Conservation (phyloP, 768 basidiomycete species). For the Pleurotus eryngii region DNA sequence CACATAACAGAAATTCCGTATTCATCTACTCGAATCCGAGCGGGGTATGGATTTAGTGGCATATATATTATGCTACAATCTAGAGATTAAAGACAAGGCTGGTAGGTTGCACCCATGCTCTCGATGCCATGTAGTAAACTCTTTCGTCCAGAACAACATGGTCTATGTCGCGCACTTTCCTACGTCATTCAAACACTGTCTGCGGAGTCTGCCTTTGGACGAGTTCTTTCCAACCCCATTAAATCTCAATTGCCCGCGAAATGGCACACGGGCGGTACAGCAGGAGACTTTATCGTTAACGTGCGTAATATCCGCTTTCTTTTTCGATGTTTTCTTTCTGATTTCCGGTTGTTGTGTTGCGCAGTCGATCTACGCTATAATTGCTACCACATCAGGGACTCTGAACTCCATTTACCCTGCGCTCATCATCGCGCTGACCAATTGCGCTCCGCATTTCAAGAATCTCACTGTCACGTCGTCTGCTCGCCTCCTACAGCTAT, state of each 20-base stretch:
- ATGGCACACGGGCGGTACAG: conserved; percentile 70
- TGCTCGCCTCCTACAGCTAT: conserved; percentile 81
- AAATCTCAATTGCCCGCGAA: conserved; percentile 69
- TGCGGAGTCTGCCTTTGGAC: conserved; percentile 75
- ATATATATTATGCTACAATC: conserved; percentile 73
- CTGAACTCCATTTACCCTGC: conserved; percentile 89
- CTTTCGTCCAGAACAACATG: conserved; percentile 71
- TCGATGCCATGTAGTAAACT: too few relatives aligned
- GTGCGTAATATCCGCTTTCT: conserved; percentile 38
- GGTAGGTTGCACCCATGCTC: conserved; percentile 43
- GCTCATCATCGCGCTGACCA: conserved; percentile 85
- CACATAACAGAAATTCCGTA: conserved; percentile 76
- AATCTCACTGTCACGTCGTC: conserved; percentile 79
- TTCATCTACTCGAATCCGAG: conserved; percentile 78
- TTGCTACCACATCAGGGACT: conserved; percentile 81
- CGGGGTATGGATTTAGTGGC: conserved; percentile 74
- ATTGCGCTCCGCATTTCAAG: conserved; percentile 83
- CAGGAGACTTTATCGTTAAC: conserved; percentile 85
- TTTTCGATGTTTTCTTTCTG: background rate
- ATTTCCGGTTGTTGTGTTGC: conserved; percentile 4
- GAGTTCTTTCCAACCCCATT: conserved; percentile 62
- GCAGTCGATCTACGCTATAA: conserved; percentile 85
- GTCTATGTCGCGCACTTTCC: conserved; percentile 82
- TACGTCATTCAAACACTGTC: conserved; percentile 92
- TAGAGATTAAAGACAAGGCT: conserved; percentile 93